Conservation (phyloP, 208 protist species). For the Leishmania tarentolae region DNA sequence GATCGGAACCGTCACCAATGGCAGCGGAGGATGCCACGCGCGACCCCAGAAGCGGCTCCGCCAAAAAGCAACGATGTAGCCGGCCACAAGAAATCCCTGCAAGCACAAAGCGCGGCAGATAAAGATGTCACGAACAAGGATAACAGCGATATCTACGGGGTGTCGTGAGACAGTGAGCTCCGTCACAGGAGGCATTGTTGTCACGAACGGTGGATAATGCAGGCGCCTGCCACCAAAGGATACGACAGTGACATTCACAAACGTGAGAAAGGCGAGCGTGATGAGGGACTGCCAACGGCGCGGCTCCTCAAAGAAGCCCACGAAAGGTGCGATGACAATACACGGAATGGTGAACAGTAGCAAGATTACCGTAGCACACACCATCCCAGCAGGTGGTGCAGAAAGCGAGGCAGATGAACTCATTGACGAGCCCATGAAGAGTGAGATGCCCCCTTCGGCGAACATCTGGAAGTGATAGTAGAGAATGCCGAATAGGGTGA, state of each 20-base stretch:
- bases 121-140: constrained; percentile 27
- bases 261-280: constrained; percentile 44
- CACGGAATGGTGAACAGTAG: constrained; percentile 62
- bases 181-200: constrained; percentile 42
- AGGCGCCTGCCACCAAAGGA: constrained; percentile 49
- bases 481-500: constrained; percentile 54
- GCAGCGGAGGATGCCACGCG: constrained; percentile 67
- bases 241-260: constrained; percentile 45
- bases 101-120: constrained; percentile 36
- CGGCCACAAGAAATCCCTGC: constrained; percentile 62
- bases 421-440: constrained; percentile 22
- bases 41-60: constrained; percentile 48
- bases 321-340: constrained; percentile 55
- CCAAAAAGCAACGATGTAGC: constrained; percentile 55
- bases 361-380: constrained; percentile 32
- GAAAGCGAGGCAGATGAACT: not conserved
- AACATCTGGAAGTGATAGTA: constrained; percentile 66
- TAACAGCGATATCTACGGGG: constrained; percentile 5
- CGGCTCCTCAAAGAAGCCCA: constrained; percentile 67
- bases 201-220: constrained; percentile 69
- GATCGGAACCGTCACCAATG: constrained; percentile 65
- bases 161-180: constrained; percentile 28
- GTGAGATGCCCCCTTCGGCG: constrained; percentile 24
- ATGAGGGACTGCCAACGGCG: constrained; percentile 27
- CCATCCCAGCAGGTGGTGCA: constrained; percentile 16